phyloP scores from a whole-genome alignment of 345 rosid genomes.

The Pseudoturritis turrita region DNA sequence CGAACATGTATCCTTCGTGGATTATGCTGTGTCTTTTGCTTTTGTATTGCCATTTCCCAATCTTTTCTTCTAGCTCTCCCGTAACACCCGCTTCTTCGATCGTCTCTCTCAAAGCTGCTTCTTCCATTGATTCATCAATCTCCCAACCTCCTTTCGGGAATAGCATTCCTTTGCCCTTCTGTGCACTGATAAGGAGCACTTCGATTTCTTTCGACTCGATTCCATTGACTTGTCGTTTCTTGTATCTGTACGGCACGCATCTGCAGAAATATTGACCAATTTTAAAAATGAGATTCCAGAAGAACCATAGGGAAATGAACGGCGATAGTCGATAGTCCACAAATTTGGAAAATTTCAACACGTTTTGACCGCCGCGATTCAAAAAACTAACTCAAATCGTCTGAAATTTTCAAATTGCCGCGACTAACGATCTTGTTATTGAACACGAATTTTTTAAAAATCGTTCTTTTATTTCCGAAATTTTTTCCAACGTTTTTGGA shows the following conservation, averaged over 20 bases:
- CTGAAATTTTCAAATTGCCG: neutral
- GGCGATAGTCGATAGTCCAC: neutral
- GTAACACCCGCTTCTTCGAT: slow-evolving; percentile 56
- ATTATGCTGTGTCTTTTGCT: slow-evolving; percentile 47
- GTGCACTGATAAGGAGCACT: slow-evolving; percentile 50
- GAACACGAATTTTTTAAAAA: no score
- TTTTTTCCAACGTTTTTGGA: no score
- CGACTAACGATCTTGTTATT: no score
- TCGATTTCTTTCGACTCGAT: slow-evolving; percentile 27
- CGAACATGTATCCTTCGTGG: slow-evolving; percentile 50
- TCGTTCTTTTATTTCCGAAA: no score
- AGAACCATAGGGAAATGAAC: neutral
- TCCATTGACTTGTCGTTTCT: slow-evolving; percentile 15
- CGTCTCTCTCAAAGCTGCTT: slow-evolving; percentile 52
- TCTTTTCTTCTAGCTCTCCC: slow-evolving; percentile 35
- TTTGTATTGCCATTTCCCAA: slow-evolving; percentile 51
- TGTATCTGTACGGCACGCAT: slow-evolving; percentile 61
- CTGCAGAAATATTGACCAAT: slow-evolving; percentile 28
- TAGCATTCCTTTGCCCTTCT: slow-evolving; percentile 51
- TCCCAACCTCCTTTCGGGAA: slow-evolving; percentile 77
- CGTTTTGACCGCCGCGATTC: neutral
- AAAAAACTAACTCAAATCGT: neutral
- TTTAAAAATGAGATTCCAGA: neutral
- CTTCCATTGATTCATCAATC: slow-evolving; percentile 49
- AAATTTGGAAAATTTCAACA: neutral